These are phyloP conservation scores for Talaromyces sp. DNA, from an alignment of 2,329 filamentous ascomycete genomes.

Conservation along the genomic window DNA sequence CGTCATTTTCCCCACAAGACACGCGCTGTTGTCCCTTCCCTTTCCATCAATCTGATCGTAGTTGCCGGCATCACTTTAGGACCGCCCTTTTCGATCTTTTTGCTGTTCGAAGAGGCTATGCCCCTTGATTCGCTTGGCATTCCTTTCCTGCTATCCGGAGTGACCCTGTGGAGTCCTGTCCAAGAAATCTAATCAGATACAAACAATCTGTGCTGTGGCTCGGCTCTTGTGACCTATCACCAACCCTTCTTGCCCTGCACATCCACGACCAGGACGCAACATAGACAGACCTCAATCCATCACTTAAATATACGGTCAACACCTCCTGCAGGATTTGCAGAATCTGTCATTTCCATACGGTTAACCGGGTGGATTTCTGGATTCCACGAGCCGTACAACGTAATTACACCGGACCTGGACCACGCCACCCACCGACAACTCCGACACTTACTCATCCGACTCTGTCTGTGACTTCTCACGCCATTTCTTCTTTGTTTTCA, in stretches of 20 bases:
- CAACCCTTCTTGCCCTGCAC: neutral
- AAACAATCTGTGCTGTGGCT: neutral
- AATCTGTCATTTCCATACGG: neutral
- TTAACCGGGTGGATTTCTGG: neutral
- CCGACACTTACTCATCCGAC: neutral
- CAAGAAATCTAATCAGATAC: neutral
- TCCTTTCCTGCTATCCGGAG: neutral
- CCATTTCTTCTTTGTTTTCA: neutral
- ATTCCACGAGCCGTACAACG: slow-evolving; percentile 4
- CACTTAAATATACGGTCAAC: neutral
- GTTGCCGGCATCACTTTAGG: neutral
- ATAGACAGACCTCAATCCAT: neutral
- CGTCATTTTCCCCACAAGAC: neutral
- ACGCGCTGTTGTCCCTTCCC: neutral
- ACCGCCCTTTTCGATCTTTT: neutral
- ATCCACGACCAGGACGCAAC: neutral
- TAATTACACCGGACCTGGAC: neutral
- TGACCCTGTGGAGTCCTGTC: neutral
- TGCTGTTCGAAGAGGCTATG: neutral
- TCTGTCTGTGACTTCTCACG: neutral
- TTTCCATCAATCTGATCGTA: neutral
- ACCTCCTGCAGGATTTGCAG: neutral
- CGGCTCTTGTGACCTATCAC: neutral
- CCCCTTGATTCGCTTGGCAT: slow-evolving; percentile 2
- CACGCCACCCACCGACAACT: slow-evolving; percentile 8